phyloP scores from a whole-genome alignment of 2,329 filamentous ascomycete species.

The Arthrobotrys sphaeroides region DNA sequence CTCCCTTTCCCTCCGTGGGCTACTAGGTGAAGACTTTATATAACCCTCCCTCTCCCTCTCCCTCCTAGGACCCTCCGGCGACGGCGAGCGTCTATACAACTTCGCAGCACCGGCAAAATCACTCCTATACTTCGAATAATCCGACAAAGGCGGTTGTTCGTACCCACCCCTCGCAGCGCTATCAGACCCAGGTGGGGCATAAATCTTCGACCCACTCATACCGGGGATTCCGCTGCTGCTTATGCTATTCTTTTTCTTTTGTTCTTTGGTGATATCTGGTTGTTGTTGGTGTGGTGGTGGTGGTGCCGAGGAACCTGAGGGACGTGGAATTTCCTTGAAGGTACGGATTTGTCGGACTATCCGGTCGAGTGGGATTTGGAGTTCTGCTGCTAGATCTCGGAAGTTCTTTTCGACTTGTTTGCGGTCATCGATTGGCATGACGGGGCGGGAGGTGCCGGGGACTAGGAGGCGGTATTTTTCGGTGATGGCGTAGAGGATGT shows the following conservation, averaged over 20 bases:
- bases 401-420: constrained; percentile 38
- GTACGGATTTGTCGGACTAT: constrained; percentile 11
- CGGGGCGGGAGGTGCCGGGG: constrained; percentile 33
- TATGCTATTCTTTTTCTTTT: neutral
- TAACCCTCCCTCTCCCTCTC: neutral
- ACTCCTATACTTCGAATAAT: constrained; percentile 15
- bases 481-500: constrained; percentile 21
- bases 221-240: neutral
- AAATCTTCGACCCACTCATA: neutral
- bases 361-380: constrained; percentile 45
- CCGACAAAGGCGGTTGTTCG: neutral
- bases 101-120: neutral
- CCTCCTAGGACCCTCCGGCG: constrained; percentile 1
- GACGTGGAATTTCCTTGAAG: neutral
- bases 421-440: constrained; percentile 44
- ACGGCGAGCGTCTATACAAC: constrained; percentile 24
- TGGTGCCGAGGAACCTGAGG: neutral
- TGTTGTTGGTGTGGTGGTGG: neutral
- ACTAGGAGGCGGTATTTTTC: constrained; percentile 35
- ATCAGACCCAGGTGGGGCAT: neutral
- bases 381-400: constrained; percentile 20
- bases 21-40: constrained; percentile 5
- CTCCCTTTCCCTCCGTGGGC: neutral
- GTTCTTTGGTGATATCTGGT: neutral
- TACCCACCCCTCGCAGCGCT: neutral